These are phyloP conservation scores for Diaporthe sp. DNA, from an alignment of 2,329 filamentous ascomycete genomes.

Conservation along the genomic window DNA sequence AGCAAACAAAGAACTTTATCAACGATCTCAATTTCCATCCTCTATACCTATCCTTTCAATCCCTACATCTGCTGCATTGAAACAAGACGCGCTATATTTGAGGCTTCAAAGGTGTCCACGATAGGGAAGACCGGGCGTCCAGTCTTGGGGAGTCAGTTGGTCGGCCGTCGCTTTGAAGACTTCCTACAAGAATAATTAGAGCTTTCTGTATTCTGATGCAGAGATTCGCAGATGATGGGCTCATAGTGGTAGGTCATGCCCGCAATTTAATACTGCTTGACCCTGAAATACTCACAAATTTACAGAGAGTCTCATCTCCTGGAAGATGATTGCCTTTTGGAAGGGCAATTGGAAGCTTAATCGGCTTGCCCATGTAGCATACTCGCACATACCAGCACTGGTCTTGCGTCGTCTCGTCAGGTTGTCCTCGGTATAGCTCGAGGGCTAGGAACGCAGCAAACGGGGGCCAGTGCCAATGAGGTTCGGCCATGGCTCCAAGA, in stretches of 20 bases:
- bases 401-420: not conserved
- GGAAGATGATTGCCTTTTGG: not conserved
- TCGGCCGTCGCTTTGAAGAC: not conserved
- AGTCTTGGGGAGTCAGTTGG: not conserved
- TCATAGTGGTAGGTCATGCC: not conserved
- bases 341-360: not conserved
- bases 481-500: not conserved
- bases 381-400: not conserved
- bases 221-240: not conserved
- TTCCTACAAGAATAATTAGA: not conserved
- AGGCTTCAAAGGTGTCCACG: not conserved
- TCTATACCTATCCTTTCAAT: not conserved
- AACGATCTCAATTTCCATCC: not conserved
- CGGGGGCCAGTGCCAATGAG: not conserved
- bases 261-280: not conserved
- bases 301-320: constrained; percentile 4
- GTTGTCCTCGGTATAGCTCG: not conserved
- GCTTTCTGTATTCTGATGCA: not conserved
- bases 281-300: not conserved
- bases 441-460: not conserved
- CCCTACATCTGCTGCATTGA: not conserved
- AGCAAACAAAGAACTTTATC: not conserved
- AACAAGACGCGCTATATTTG: not conserved
- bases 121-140: not conserved
- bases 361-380: not conserved